These are phyloP conservation scores for Didymella pinodella DNA, from an alignment of 2,329 filamentous ascomycete species.

Conservation along the genomic window DNA sequence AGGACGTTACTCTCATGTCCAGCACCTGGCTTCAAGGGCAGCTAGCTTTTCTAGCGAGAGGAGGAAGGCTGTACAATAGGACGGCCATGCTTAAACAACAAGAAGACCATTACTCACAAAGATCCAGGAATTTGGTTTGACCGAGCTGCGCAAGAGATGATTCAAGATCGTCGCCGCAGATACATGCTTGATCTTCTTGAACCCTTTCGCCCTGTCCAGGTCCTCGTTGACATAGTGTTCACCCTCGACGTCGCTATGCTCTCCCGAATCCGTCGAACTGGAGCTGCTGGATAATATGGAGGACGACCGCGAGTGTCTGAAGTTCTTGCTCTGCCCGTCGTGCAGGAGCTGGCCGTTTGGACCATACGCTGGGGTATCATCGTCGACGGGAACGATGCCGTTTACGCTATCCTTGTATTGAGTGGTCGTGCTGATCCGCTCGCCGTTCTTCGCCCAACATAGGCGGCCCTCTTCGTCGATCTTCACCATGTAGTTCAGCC, in stretches of 20 bases:
- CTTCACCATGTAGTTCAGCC: constrained; percentile 79
- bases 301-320: constrained; percentile 30
- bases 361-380: constrained; percentile 54
- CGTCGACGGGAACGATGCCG: constrained; percentile 60
- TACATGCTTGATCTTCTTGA: constrained; percentile 70
- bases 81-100: too few relatives aligned
- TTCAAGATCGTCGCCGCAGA: constrained; percentile 78
- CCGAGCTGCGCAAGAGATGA: constrained; percentile 77
- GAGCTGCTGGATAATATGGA: constrained; percentile 37
- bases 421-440: constrained; percentile 77
- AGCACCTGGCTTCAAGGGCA: neutral
- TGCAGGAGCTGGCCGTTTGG: constrained; percentile 36
- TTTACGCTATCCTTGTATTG: constrained; percentile 81
- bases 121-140: constrained; percentile 91
- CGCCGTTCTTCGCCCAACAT: constrained; percentile 86
- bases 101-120: constrained; percentile 63
- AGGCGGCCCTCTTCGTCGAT: constrained; percentile 77
- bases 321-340: constrained; percentile 33
- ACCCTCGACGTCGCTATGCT: constrained; percentile 66
- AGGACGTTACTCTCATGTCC: neutral
- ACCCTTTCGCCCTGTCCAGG: constrained; percentile 67
- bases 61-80: too few relatives aligned
- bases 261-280: constrained; percentile 51
- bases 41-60: too few relatives aligned
- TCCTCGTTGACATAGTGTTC: constrained; percentile 72